Conservation (phyloP, 306 rosid species). For the Quercus berberidifolia region DNA sequence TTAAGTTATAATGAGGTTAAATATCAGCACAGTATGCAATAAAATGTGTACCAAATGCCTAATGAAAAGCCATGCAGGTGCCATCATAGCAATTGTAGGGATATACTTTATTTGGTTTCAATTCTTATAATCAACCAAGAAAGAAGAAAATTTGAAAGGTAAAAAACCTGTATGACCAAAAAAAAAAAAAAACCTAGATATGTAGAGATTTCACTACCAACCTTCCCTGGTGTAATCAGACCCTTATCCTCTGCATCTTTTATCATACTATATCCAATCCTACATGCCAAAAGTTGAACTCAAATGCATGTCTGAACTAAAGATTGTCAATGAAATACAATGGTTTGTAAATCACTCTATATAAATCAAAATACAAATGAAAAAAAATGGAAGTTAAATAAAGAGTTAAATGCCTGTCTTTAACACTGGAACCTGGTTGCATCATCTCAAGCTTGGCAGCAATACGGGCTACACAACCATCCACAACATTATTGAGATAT, state of each 20-base stretch:
- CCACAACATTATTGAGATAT: conserved; percentile 63
- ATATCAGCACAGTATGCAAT: no score
- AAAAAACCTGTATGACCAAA: neutral
- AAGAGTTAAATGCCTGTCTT: conserved; percentile 45
- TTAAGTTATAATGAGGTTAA: no score
- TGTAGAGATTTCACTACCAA: conserved; percentile 6
- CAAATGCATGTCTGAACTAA: neutral
- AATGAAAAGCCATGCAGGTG: no score
- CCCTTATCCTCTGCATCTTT: conserved; percentile 86
- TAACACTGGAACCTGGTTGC: conserved; percentile 79
- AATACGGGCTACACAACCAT: conserved; percentile 65
- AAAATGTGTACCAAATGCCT: no score
- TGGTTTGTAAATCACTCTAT: no score
- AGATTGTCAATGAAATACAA: no score
- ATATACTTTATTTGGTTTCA: no score
- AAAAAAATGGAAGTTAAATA: no score
- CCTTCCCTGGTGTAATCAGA: conserved; percentile 81
- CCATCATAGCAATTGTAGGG: no score
- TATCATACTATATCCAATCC: conserved; percentile 78
- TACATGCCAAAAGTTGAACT: conserved; percentile 20
- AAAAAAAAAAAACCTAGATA: conserved; percentile 1
- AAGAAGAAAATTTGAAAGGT: neutral
- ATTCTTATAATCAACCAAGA: no score
- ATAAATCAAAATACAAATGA: no score
- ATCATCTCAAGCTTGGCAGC: conserved; percentile 78